Percentiles rank a stretch among this genome's conserved stretches.
Evolutionary conservation across 2,329 filamentous ascomycete genomes (phyloP).

Genomic region (Stromatinia cepivora): DNA sequence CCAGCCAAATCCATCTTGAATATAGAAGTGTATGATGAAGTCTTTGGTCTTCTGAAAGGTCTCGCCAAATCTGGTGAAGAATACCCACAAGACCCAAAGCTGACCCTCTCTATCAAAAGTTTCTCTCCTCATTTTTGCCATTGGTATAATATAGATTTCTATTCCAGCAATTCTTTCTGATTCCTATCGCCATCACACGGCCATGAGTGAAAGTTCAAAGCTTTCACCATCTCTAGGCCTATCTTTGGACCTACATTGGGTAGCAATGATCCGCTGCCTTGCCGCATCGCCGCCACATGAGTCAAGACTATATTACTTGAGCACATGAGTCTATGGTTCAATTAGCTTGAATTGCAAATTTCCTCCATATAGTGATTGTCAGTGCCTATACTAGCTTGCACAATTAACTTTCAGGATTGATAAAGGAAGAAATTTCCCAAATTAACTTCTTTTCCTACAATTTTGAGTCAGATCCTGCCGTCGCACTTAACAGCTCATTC

Average conservation of each 20-base stretch:
- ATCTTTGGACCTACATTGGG: background rate
- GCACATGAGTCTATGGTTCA: background rate
- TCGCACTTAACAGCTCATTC: background rate
- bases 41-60: background rate
- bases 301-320: background rate
- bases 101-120: background rate
- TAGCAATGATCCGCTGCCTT: slow-evolving; percentile 6
- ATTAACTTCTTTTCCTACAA: background rate
- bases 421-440: background rate
- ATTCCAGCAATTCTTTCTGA: background rate
- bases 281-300: slow-evolving; percentile 3
- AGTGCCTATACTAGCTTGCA: background rate
- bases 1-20: too few species aligned
- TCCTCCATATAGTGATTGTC: background rate
- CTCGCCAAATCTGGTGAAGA: background rate
- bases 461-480: background rate
- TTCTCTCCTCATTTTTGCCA: background rate
- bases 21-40: too few species aligned
- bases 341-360: background rate
- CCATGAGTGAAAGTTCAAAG: background rate
- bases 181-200: background rate
- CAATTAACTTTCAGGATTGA: background rate
- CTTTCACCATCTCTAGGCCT: background rate
- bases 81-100: background rate
- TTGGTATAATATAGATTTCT: background rate